A percentile compares a stretch with the other conserved stretches of the same genome.
These are phyloP conservation scores for Helotiales sp. DNA, from an alignment of 2,329 filamentous ascomycete species.

Conservation along the genomic window DNA sequence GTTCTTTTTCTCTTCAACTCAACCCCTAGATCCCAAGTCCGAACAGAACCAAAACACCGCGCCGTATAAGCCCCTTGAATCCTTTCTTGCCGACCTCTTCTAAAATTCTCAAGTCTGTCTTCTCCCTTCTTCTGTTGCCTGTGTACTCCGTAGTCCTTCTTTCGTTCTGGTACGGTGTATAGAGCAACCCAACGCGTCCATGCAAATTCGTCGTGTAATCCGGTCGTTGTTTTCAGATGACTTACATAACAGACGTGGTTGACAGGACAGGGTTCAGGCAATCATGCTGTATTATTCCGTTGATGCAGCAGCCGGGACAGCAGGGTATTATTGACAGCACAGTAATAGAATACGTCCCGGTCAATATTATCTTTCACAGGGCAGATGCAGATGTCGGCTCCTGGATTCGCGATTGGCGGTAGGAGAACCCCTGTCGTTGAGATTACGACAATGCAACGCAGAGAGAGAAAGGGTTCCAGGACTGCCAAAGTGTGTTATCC, in stretches of 20 bases:
- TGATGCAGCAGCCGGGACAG: not conserved
- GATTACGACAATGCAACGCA: slow-evolving; percentile 15
- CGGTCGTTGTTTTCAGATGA: not conserved
- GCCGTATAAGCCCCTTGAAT: slow-evolving; percentile 1
- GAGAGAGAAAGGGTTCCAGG: not conserved
- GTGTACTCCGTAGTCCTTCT: not conserved
- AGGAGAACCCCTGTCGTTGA: slow-evolving; percentile 4
- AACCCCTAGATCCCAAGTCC: slow-evolving; percentile 12
- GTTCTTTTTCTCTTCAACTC: slow-evolving; percentile 1
- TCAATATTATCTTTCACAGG: slow-evolving; percentile 13
- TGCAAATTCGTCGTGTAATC: not conserved
- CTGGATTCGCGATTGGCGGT: slow-evolving; percentile 10
- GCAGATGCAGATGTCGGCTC: too few relatives aligned
- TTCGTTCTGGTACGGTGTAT: not conserved
- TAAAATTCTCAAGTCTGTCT: not conserved
- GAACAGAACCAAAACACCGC: not conserved
- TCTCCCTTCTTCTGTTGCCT: not conserved
- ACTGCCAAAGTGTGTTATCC: not conserved
- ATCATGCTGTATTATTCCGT: not conserved
- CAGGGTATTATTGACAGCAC: not conserved
- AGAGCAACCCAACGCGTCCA: slow-evolving; percentile 4
- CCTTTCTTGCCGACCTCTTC: not conserved
- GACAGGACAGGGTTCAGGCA: slow-evolving; percentile 10
- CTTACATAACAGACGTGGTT: slow-evolving; percentile 14
- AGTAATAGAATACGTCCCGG: not conserved